A percentile compares a stretch with the other conserved stretches of the same genome.
phyloP scores from a whole-genome alignment of 78 protist species.

The Speleostelium caveatum region DNA sequence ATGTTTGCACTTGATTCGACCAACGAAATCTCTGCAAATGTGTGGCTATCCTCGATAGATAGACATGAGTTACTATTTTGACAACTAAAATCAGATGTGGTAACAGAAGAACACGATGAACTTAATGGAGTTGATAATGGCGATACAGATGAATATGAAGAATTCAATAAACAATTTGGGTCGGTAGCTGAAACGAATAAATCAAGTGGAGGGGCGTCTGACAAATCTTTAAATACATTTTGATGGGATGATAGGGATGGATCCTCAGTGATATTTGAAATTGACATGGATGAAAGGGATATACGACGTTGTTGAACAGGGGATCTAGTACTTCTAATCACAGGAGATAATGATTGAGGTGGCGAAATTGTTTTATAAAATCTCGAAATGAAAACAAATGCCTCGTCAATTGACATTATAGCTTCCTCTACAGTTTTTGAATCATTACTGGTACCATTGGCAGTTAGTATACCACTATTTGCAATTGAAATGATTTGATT shows the following conservation, averaged over 20 bases:
- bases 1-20: too few relatives aligned
- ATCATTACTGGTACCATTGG: neutral
- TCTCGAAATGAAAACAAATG: neutral
- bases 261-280: neutral
- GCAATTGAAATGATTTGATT: too few relatives aligned
- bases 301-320: neutral
- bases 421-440: neutral
- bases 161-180: neutral
- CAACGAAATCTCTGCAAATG: too few relatives aligned
- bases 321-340: too few relatives aligned
- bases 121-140: neutral
- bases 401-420: neutral
- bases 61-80: too few relatives aligned
- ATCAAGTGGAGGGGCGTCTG: neutral
- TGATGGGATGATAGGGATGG: neutral
- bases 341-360: neutral
- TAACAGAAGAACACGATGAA: neutral
- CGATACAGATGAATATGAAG: neutral
- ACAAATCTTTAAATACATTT: too few relatives aligned
- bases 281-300: neutral
- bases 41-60: too few relatives aligned
- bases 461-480: too few relatives aligned
- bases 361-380: neutral
- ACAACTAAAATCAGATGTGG: too few relatives aligned
- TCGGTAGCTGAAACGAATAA: neutral